Evolutionary conservation across 208 protist species (phyloP).

Genomic region (Porcisia hertigi): DNA sequence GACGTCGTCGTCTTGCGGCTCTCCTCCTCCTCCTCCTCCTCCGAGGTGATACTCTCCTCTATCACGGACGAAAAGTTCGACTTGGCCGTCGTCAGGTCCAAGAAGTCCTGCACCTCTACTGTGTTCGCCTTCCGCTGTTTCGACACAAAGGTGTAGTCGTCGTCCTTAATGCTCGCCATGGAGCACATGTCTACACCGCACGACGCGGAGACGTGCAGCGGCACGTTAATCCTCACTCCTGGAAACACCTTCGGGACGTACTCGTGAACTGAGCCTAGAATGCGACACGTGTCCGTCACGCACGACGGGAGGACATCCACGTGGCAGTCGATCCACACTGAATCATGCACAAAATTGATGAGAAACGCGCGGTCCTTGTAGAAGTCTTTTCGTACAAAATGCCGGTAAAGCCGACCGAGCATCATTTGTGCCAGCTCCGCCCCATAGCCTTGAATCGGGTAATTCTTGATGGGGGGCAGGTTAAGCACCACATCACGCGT

Average conservation of each 20-base stretch:
- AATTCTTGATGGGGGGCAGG: constrained; percentile 87
- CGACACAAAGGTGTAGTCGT: constrained; percentile 45
- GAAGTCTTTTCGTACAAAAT: constrained; percentile 64
- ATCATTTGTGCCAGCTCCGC: constrained; percentile 91
- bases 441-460: constrained; percentile 89
- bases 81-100: constrained; percentile 23
- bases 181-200: constrained; percentile 83
- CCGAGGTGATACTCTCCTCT: constrained; percentile 11
- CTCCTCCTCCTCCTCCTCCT: constrained; percentile 9
- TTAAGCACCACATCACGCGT: constrained; percentile 82
- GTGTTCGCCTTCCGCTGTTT: constrained; percentile 25
- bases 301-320: constrained; percentile 72
- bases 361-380: constrained; percentile 72
- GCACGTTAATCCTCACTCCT: constrained; percentile 65
- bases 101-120: constrained; percentile 25
- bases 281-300: constrained; percentile 56
- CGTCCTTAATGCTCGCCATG: constrained; percentile 55
- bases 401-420: constrained; percentile 79
- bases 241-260: constrained; percentile 80
- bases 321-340: constrained; percentile 90
- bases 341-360: constrained; percentile 92
- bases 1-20: background rate
- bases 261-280: constrained; percentile 64
- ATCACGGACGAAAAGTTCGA: constrained; percentile 18
- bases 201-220: constrained; percentile 65